Evolutionary conservation across 805 yeast species (phyloP), one percentile per base, ranked within the genome.

Genomic region (Lachancea fermentati): DNA sequence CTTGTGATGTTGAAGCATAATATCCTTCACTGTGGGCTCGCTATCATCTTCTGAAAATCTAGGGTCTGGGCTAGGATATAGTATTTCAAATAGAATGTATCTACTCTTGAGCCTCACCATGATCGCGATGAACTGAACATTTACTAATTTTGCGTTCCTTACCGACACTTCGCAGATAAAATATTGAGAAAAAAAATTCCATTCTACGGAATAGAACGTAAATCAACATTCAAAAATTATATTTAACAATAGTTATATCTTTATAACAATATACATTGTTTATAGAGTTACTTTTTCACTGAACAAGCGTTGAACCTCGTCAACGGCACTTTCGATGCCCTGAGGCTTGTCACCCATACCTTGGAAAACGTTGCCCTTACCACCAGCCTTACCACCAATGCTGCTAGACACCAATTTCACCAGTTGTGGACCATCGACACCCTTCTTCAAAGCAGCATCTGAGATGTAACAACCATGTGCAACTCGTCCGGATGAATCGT

Each of bases 381-480:
- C 99, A 68, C 99, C 99, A 43, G 96, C 94, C 65, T 84, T 87
- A 65, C 99, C 99, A 50, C 98, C 99, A 52, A 93, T 78, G 54
- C 72, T 69, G 28, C 69, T 66, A 33, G 89, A 70, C 32, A 85
- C 97, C 42, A 74, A 67, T 39, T 72, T 65, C 24, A 94, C 94
- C 51, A 88, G 73, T 19, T 77, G 88, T 43, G 81, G 73, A 39
- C 94, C 89, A 48, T 81, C 74, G 15, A 87, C 71, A 51, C 88
- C 88, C 58, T 79, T 74, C 34, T 70, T 71, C 49, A 81, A 67
- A 30, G 88, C 85, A 31, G 65, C 79, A 47, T 84, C 79, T 2
- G 91, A 77, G 37, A 93, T 72, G 67, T 80, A 93, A 61, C 95
- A 88, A 50, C 97, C 98, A 58, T 93, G 98, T 11, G 97, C 97